These are phyloP conservation scores for Tylopilus balloui DNA, from an alignment of 768 basidiomycete genomes.

Conservation along the genomic window DNA sequence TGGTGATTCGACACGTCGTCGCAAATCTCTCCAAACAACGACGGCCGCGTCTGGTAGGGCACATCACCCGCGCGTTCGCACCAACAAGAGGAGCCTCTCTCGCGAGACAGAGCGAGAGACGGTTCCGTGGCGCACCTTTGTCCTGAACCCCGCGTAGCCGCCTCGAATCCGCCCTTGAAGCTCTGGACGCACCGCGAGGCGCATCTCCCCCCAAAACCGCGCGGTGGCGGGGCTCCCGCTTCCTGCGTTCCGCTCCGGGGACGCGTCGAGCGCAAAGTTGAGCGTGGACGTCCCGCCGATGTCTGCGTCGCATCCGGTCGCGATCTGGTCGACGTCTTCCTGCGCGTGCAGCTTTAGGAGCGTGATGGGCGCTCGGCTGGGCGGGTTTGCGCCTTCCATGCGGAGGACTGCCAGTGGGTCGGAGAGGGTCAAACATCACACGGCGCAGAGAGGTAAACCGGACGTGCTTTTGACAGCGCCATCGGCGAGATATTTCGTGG, in stretches of 20 bases:
- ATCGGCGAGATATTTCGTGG: constrained; percentile 37
- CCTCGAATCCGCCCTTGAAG: constrained; percentile 66
- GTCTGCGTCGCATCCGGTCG: constrained; percentile 82
- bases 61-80: too few species aligned
- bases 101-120: neutral
- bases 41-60: constrained; percentile 58
- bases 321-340: constrained; percentile 58
- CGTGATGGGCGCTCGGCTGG: constrained; percentile 55
- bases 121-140: constrained; percentile 51
- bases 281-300: constrained; percentile 81
- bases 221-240: constrained; percentile 52
- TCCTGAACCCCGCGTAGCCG: constrained; percentile 90
- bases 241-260: constrained; percentile 40
- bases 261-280: constrained; percentile 65
- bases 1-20: constrained; percentile 82
- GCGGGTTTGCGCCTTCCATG: constrained; percentile 73
- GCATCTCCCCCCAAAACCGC: constrained; percentile 79
- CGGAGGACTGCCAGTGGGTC: constrained; percentile 47
- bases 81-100: neutral
- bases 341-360: constrained; percentile 62
- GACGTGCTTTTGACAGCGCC: constrained; percentile 39
- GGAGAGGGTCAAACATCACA: constrained; percentile 11
- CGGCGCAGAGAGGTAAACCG: constrained; percentile 9
- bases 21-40: constrained; percentile 78
- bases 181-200: constrained; percentile 61